These are phyloP conservation scores for Protomyces arabidopsidicola DNA, from an alignment of 1,139 yeast species.

Conservation along the genomic window DNA sequence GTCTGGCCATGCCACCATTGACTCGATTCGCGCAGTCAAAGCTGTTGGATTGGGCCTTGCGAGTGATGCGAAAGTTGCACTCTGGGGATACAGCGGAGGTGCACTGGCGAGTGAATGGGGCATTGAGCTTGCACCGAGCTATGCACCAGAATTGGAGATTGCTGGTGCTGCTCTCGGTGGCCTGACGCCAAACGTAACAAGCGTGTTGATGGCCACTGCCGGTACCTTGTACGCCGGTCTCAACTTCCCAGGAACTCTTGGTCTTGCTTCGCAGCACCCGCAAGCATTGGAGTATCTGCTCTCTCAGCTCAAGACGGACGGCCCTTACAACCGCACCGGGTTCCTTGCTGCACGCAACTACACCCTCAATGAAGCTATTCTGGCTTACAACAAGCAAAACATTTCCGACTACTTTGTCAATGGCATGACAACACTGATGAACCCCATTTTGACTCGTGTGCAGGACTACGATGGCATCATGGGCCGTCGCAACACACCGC, in stretches of 20 bases:
- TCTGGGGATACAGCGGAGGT: constrained; percentile 40
- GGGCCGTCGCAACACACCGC: constrained; percentile 33
- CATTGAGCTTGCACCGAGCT: constrained; percentile 36
- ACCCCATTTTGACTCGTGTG: constrained; percentile 28
- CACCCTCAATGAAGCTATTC: constrained; percentile 33
- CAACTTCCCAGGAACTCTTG: constrained; percentile 36
- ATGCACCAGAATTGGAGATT: constrained; percentile 37
- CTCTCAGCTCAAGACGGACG: constrained; percentile 16
- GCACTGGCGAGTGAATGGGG: constrained; percentile 39
- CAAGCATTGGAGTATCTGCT: constrained; percentile 30
- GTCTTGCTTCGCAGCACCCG: constrained; percentile 38
- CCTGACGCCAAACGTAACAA: constrained; percentile 34
- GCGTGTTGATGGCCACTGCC: constrained; percentile 32
- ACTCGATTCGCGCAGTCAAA: constrained; percentile 36
- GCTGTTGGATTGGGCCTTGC: constrained; percentile 29
- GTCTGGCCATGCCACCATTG: constrained; percentile 37
- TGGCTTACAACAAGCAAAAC: constrained; percentile 32
- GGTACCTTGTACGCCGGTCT: constrained; percentile 35
- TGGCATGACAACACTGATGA: constrained; percentile 32
- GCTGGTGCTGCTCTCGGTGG: constrained; percentile 37
- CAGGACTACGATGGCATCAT: constrained; percentile 32
- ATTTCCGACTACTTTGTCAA: constrained; percentile 33
- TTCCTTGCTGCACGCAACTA: constrained; percentile 31
- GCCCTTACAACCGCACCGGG: constrained; percentile 27
- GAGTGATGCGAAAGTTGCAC: constrained; percentile 30